Evolutionary conservation across 805 yeast genomes (phyloP), one percentile per base, ranked within the genome.

Genomic region (Komagataella mondaviorum): DNA sequence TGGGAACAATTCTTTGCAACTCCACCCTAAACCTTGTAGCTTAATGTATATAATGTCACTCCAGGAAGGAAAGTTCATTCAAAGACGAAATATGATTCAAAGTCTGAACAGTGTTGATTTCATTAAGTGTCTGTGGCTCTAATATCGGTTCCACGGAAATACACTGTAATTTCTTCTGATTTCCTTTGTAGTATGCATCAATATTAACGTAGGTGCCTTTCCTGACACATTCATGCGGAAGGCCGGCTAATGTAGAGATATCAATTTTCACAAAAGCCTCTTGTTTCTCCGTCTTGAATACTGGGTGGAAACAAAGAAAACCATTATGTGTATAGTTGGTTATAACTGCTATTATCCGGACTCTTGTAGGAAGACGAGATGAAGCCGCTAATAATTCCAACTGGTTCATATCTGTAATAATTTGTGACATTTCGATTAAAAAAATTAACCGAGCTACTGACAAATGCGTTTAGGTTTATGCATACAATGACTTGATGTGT

Each of bases 1-100:
- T 82, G 88, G 85, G 87, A 80, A 50, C 85, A 80, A 56, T 77
- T 78, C 56, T 79, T 81, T 59, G 65, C 68, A 1, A 59, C 61
- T 17, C 57, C 47, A 14, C 39, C 39, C n/a, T 30, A 30, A 30
- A 8, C 5, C 14, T 3, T 30, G 39, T 30, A 10, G 6, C 39
- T 30, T 14, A 30, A 7, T 30, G 39, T 30, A 30, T 30, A 6
- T 30, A 10, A 30, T 4, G n/a, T 30, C 39, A 30, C 14, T 10
- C 14, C 39, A 30, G 6, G 4, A 30, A 30, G 4, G 39, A 30
- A 4, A 30, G 39, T 10, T 30, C 39, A 10, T 30, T 30, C 12
- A 30, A 8, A 14, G 39, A 30, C 4, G 39, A 30, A 10, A 30
- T 30, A 2, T 10, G 39, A 10, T 30, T 30, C 14, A 30, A 14